Conservation (phyloP, 495 filamentous ascomycete species). For the Tuber aestivum region DNA sequence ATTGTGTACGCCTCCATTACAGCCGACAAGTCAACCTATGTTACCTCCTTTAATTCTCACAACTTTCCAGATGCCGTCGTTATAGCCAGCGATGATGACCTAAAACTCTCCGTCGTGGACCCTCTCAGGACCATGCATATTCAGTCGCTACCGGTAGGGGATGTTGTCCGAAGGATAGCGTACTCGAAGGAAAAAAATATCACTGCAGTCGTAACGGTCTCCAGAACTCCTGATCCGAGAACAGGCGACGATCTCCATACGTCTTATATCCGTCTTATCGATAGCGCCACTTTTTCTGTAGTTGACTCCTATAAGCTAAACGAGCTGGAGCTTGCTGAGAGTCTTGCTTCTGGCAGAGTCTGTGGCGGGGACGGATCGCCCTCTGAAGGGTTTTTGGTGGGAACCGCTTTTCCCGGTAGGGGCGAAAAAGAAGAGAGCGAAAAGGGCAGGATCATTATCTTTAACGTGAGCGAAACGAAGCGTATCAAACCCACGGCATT, state of each 20-base stretch:
- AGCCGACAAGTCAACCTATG: constrained; percentile 70
- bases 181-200: constrained; percentile 74
- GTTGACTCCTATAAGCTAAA: constrained; percentile 53
- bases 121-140: constrained; percentile 81
- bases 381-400: constrained; percentile 79
- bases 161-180: constrained; percentile 80
- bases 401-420: constrained; percentile 70
- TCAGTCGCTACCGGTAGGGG: constrained; percentile 64
- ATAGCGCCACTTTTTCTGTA: constrained; percentile 55
- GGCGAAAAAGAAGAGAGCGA: constrained; percentile 44
- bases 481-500: constrained; percentile 62
- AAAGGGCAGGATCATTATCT: constrained; percentile 72
- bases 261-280: constrained; percentile 47
- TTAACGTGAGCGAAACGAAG: constrained; percentile 71
- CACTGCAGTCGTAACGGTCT: constrained; percentile 82
- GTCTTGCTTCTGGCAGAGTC: constrained; percentile 74
- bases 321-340: constrained; percentile 72
- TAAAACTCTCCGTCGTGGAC: constrained; percentile 80
- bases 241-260: constrained; percentile 50
- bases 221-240: constrained; percentile 49
- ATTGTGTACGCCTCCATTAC: constrained; percentile 95
- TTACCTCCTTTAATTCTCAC: constrained; percentile 74
- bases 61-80: constrained; percentile 76
- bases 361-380: constrained; percentile 55
- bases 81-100: constrained; percentile 65